Evolutionary conservation across 495 filamentous ascomycete genomes (phyloP).

Genomic region (Xeromyces bisporus): DNA sequence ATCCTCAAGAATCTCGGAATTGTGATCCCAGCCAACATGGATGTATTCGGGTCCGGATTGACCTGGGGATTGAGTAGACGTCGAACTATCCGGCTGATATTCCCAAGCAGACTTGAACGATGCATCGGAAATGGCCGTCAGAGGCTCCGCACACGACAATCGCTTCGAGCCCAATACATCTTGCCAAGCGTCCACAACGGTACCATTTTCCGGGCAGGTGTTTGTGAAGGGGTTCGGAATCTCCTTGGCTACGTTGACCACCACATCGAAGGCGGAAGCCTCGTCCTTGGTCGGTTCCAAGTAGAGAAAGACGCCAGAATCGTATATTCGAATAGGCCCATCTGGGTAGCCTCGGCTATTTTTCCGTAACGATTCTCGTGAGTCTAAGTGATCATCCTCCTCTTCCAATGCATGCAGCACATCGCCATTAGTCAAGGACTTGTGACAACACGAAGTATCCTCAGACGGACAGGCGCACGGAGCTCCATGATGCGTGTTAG

Average conservation of each 20-base stretch:
- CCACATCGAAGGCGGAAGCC: constrained; percentile 72
- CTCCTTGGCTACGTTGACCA: constrained; percentile 92
- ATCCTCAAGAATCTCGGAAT: constrained; percentile 85
- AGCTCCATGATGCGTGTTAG: constrained; percentile 20
- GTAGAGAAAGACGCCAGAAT: constrained; percentile 83
- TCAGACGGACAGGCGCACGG: constrained; percentile 12
- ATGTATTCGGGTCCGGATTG: constrained; percentile 68
- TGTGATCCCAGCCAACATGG: constrained; percentile 94
- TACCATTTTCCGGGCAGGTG: constrained; percentile 16
- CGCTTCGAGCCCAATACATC: constrained; percentile 18
- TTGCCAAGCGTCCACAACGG: constrained; percentile 27
- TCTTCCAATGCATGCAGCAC: constrained; percentile 46
- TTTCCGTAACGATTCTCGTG: constrained; percentile 45
- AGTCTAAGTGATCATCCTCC: constrained; percentile 51
- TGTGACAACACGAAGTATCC: constrained; percentile 9
- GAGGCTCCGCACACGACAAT: constrained; percentile 39
- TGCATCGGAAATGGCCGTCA: constrained; percentile 49
- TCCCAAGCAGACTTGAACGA: constrained; percentile 65
- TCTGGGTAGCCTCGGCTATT: constrained; percentile 72
- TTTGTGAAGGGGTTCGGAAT: constrained; percentile 68
- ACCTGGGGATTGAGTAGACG: constrained; percentile 40
- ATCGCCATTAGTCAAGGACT: constrained; percentile 4
- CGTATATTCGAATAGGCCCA: constrained; percentile 82
- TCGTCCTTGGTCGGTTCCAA: constrained; percentile 77
- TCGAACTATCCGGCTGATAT: constrained; percentile 24